Conservation (phyloP, 108 stramenopile genomes). For the Bacterosira constricta region DNA sequence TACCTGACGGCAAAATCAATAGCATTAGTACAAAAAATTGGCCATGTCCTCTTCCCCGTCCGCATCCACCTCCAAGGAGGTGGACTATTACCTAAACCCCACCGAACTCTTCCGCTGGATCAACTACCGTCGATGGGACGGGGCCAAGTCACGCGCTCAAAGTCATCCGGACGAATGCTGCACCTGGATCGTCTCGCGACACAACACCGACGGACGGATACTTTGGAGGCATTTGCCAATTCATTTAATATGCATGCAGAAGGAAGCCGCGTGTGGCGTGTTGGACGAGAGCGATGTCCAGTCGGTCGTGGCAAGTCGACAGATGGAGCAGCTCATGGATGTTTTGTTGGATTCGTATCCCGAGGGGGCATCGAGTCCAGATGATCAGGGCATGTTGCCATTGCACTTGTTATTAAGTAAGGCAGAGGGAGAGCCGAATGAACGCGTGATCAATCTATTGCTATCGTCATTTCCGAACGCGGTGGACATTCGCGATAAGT, state of each 20-base stretch:
- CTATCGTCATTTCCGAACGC: conserved; percentile 46
- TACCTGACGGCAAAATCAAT: no score
- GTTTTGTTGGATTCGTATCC: conserved; percentile 49
- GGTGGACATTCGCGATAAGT: conserved; percentile 49
- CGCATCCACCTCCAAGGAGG: conserved; percentile 37
- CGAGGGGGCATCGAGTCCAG: conserved; percentile 51
- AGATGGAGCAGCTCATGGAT: conserved; percentile 50
- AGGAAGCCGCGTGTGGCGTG: conserved; percentile 35
- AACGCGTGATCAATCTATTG: conserved; percentile 47
- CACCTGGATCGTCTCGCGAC: conserved; percentile 52
- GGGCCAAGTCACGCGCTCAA: conserved; percentile 49
- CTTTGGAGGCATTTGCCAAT: conserved; percentile 51
- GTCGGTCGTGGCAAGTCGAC: conserved; percentile 30
- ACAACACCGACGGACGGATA: conserved; percentile 40
- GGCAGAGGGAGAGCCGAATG: conserved; percentile 50
- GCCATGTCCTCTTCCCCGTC: conserved; percentile 3
- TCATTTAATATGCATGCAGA: conserved; percentile 56
- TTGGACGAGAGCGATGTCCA: conserved; percentile 32
- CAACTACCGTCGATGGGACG: conserved; percentile 69
- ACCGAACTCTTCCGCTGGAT: conserved; percentile 70
- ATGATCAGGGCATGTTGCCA: conserved; percentile 57
- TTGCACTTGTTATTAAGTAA: conserved; percentile 45
- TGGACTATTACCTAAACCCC: conserved; percentile 63
- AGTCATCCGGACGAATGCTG: conserved; percentile 49
- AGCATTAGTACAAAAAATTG: background rate